phyloP scores from a whole-genome alignment of 2,329 filamentous ascomycete species.

The Cryphonectria carpinicola region DNA sequence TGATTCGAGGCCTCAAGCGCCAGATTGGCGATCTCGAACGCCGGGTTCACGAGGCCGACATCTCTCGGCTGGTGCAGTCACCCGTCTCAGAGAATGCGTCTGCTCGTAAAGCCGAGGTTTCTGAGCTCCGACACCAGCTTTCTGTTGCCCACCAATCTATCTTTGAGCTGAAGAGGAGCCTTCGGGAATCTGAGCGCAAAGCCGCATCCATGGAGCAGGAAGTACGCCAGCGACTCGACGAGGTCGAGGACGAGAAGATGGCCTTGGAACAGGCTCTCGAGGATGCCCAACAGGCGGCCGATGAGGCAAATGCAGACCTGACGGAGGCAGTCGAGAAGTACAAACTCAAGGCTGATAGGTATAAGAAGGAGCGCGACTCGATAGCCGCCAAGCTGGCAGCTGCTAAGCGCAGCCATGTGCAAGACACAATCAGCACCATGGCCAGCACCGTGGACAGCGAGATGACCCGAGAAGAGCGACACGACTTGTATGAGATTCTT shows the following conservation, averaged over 20 bases:
- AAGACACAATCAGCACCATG: conserved; percentile 34
- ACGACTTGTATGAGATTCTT: conserved; percentile 63
- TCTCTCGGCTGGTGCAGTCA: conserved; percentile 52
- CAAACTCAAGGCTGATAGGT: conserved; percentile 55
- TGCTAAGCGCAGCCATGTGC: conserved; percentile 32
- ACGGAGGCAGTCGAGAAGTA: conserved; percentile 48
- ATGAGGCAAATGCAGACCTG: conserved; percentile 50
- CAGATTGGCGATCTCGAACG: conserved; percentile 70
- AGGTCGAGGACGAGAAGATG: conserved; percentile 62
- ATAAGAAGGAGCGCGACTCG: conserved; percentile 52
- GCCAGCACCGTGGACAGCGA: conserved; percentile 39
- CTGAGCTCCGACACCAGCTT: conserved; percentile 63
- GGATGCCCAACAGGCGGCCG: conserved; percentile 55
- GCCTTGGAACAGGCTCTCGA: conserved; percentile 63
- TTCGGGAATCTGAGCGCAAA: conserved; percentile 56
- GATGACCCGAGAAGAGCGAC: conserved; percentile 57
- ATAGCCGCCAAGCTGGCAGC: conserved; percentile 40
- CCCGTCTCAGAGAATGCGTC: conserved; percentile 56
- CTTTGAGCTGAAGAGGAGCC: conserved; percentile 55
- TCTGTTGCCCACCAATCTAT: conserved; percentile 62
- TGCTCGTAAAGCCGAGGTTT: conserved; percentile 59
- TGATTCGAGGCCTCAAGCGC: conserved; percentile 65
- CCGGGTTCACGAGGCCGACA: conserved; percentile 66
- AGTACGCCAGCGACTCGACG: conserved; percentile 58
- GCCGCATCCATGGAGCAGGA: conserved; percentile 47